Evolutionary conservation across 192 early-diverging fungal species (phyloP), one percentile per base, ranked within the genome.

Genomic region (Hyaloraphidium curvatum): DNA sequence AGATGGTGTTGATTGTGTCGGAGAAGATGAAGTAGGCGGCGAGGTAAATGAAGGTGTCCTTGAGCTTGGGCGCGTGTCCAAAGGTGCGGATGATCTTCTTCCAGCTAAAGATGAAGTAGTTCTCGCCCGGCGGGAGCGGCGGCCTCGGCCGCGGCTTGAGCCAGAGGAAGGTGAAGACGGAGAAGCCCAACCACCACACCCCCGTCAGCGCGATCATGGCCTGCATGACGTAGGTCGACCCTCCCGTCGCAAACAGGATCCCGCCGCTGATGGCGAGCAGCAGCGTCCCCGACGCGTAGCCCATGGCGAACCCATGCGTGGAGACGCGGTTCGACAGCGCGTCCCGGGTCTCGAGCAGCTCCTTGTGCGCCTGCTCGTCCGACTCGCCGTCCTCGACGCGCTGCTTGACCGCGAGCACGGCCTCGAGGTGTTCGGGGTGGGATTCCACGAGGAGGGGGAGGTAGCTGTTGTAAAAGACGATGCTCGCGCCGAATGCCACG

Each of bases 21-120:
- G 79, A 71, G 54, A 77, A 71, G 51, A 84, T 65, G 56, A 82
- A 84, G 72, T 77, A 86, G 2, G 78, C 67, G 5, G 81, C 39
- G 5, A 86, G 63, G 59, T 81, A 83, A 50, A 69, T 61, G 59
- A 81, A 80, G 1, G 73, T 63, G 22, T 75, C 63, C 22, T 64
- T 43, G 16, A 84, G 64, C 41, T 70, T 57, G n/a, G n/a, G n/a
- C n/a, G n/a, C n/a, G n/a, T n/a, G n/a, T n/a, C n/a, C n/a, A n/a
- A n/a, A n/a, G n/a, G n/a, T n/a, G n/a, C n/a, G n/a, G n/a, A n/a
- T n/a, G n/a, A n/a, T n/a, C n/a, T n/a, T n/a, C 23, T 59, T 63
- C 55, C 63, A 69, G 3, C 68, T 66, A 50, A 64, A 71, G 0
- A 66, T 41, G 17, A 71, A 55, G 28, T 65, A 53, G 40, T 68